phyloP scores from a whole-genome alignment of 2,329 filamentous ascomycete species.

The Diatrype stigma region DNA sequence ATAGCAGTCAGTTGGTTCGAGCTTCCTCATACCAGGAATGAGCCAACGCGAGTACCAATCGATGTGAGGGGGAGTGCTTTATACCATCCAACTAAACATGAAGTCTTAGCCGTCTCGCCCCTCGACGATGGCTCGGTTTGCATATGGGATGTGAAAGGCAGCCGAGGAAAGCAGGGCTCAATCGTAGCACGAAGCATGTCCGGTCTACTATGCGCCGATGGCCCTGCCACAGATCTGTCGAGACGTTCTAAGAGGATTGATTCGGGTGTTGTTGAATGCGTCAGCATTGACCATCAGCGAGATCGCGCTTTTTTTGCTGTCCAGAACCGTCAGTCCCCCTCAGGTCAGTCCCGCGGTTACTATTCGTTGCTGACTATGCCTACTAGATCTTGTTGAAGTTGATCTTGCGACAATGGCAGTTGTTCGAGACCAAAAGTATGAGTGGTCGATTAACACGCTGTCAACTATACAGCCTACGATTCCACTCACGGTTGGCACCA shows the following conservation, averaged over 20 bases:
- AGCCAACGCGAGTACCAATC: constrained; percentile 40
- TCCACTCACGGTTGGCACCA: constrained; percentile 81
- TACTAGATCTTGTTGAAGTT: constrained; percentile 66
- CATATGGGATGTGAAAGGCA: constrained; percentile 72
- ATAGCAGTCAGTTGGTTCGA: constrained; percentile 76
- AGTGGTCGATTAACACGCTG: constrained; percentile 78
- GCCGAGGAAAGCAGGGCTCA: constrained; percentile 50
- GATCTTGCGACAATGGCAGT: constrained; percentile 71
- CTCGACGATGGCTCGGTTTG: constrained; percentile 85
- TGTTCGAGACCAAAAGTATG: constrained; percentile 66
- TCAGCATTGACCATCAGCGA: constrained; percentile 68
- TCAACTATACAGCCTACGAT: constrained; percentile 63
- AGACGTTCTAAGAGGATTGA: constrained; percentile 62
- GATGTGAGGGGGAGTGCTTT: constrained; percentile 74
- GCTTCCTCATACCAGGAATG: constrained; percentile 45
- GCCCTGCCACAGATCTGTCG: constrained; percentile 39
- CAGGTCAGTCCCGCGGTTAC: background rate
- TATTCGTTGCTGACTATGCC: constrained; percentile 10
- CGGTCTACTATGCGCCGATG: constrained; percentile 62
- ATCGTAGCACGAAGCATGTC: constrained; percentile 63
- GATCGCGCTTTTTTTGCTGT: constrained; percentile 76
- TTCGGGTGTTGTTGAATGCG: constrained; percentile 72
- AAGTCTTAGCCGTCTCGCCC: constrained; percentile 64
- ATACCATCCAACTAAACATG: constrained; percentile 51
- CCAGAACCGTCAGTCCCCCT: constrained; percentile 54